Evolutionary conservation across 2,329 filamentous ascomycete genomes (phyloP), one percentile per base, ranked within the genome.

Genomic region (Cryphonectria naterciae): DNA sequence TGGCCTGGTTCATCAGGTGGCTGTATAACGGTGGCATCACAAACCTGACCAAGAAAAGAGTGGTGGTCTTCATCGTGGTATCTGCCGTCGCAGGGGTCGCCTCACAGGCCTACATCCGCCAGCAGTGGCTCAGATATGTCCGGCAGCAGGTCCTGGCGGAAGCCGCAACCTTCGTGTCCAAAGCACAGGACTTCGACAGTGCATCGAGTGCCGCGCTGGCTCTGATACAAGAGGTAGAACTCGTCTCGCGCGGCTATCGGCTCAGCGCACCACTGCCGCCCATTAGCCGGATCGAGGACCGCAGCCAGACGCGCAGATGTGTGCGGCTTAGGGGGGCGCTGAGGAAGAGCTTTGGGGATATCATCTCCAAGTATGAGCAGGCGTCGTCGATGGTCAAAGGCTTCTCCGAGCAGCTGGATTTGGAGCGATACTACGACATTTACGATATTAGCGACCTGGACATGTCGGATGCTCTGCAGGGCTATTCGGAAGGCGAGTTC

Each of bases 341-440:
- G 8, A 90, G 89, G 67, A 87, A 86, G 63, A 90, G 89, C 72
- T 89, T 97, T 73, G 86, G 86, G 54, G 88, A 91, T 19, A 87
- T 92, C 67, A 89, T 97, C 56, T 87, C 90, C 60, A 87, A 88
- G 32, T 94, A 95, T 76, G 88, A 91, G 68, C 88, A 93, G 74
- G 90, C 92, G 17, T 92, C 91, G 73, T 84, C 86, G 56, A 85
- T 85, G 3, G 84, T 98, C 28, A 91, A 91, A 77, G 88, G 87
- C 0, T 89, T 97, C 69, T 89, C 95, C 1, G 91, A 95, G 78
- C 89, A 92, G 77, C 88, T 92, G 65, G 93, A 97, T 77, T 83
- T 99, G 60, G 94, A 97, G 76, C 96, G 94, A 81, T 97, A 97
- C 78, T 93, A 96, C 76, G 95, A 98, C 77, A 92, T 95, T 72